Base-by-base conservation (phyloP, 176 grass and related monocot genomes). In the Tillandsia leiboldiana region DNA sequence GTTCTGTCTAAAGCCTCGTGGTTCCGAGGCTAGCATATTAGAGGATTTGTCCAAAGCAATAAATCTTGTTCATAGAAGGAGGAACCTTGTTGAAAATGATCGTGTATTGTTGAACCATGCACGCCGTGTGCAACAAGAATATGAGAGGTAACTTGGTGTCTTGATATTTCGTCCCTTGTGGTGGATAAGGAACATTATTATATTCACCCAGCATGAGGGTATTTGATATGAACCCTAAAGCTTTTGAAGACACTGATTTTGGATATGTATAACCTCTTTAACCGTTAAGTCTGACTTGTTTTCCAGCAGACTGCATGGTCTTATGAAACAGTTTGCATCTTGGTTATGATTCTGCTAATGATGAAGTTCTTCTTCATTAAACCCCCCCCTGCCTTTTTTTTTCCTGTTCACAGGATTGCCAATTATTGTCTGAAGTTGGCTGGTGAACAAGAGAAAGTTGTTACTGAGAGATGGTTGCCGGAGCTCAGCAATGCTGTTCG, bases 371-470 rank as follows among this genome's bases (percentile, higher is more conserved):
- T 7, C 33, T 42, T 42, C 33, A 7, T 42, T 42, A 42, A 42
- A 3, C 33, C 33, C 33, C 5, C 1, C 0, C 52, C 11, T 6
- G 18, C 78, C 49, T 28, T 27, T 54, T 62, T 62, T 47, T 18
- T 78, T 72, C 29, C 49, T 49, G 73, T 72, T 71, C 85, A 51
- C 73, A 99, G 94, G 77, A 88, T 99, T 81, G 87, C 82, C 59
- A 99, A 90, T 78, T 92, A 99, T 62, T 99, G 89, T 74, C 80
- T 99, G 59, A 99, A 90, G 79, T 80, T 99, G 73, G 84, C 94
- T 3, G 84, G 86, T 7, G 94, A 93, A 77, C 84, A 92, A 81
- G 94, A 97, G 73, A 92, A 89, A 72, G 80, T 86, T 2, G 84
- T 90, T 12, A 72, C 82, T 33, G 94, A 99, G 68, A 78, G 79